A percentile compares a stretch with the other conserved stretches of the same genome.
Evolutionary conservation across 345 rosid genomes (phyloP).

Genomic region (Nephelium lappaceum): DNA sequence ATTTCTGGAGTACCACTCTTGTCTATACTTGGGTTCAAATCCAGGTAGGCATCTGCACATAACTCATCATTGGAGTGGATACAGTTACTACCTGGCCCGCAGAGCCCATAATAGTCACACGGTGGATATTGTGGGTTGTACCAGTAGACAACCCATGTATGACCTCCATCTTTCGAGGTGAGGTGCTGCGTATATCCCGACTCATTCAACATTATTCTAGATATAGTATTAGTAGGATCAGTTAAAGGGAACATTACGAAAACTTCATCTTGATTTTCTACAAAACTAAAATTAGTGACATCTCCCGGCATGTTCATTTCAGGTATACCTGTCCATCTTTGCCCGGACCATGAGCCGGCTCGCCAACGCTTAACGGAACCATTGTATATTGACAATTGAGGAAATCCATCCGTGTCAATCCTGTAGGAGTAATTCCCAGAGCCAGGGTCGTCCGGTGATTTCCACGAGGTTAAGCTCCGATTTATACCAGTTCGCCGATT

Average conservation of each 20-base stretch:
- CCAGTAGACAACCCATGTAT: slow-evolving; percentile 50
- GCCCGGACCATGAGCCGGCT: slow-evolving; percentile 63
- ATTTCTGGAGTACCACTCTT: slow-evolving; percentile 55
- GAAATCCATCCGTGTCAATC: slow-evolving; percentile 46
- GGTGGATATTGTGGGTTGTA: slow-evolving; percentile 47
- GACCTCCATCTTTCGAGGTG: slow-evolving; percentile 42
- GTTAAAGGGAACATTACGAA: no score
- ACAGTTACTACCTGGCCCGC: slow-evolving; percentile 60
- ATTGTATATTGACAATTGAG: slow-evolving; percentile 52
- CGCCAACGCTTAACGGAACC: slow-evolving; percentile 45
- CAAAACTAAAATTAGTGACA: slow-evolving; percentile 35
- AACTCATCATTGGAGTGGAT: slow-evolving; percentile 22
- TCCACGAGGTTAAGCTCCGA: slow-evolving; percentile 55
- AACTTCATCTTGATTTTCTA: slow-evolving; percentile 36
- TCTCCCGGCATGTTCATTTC: slow-evolving; percentile 40
- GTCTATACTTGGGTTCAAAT: slow-evolving; percentile 50
- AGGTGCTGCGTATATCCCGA: slow-evolving; percentile 44
- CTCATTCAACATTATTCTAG: slow-evolving; percentile 56
- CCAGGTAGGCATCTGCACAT: slow-evolving; percentile 68
- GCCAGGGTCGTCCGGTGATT: slow-evolving; percentile 49
- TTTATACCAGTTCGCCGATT: slow-evolving; percentile 35
- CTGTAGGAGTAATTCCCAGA: slow-evolving; percentile 44
- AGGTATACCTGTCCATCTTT: slow-evolving; percentile 71
- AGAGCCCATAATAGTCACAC: slow-evolving; percentile 59
- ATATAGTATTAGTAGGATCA: not conserved